Evolutionary conservation across 495 filamentous ascomycete genomes (phyloP).

Genomic region (Penicillium turbatum): DNA sequence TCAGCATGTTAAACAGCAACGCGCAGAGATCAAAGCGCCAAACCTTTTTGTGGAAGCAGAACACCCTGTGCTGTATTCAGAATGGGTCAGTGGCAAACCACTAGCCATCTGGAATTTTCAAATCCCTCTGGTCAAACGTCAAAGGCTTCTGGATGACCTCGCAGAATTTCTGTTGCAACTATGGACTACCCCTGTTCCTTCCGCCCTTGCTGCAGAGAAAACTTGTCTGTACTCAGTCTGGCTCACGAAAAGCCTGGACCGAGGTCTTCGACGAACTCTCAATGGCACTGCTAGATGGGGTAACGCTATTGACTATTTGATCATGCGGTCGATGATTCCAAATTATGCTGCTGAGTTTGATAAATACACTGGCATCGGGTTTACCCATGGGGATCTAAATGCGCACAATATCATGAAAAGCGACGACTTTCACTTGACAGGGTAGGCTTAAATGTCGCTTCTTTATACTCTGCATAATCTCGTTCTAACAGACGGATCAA

Average conservation of each 20-base stretch:
- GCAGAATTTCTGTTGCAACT: conserved; percentile 14
- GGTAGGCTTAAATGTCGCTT: conserved; percentile 3
- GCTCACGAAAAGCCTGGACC: conserved; percentile 17
- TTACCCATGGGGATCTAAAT: conserved; percentile 18
- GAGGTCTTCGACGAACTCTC: conserved; percentile 18
- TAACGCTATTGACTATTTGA: conserved; percentile 16
- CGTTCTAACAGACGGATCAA: background rate
- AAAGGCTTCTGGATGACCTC: conserved; percentile 11
- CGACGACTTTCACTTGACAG: conserved; percentile 18
- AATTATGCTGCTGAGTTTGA: conserved; percentile 15
- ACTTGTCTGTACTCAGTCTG: conserved; percentile 9
- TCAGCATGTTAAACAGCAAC: conserved; percentile 10
- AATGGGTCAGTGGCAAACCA: conserved; percentile 16
- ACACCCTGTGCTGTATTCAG: conserved; percentile 15
- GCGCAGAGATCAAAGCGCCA: conserved; percentile 7
- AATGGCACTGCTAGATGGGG: conserved; percentile 17
- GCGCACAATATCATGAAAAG: conserved; percentile 20
- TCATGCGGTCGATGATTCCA: conserved; percentile 21
- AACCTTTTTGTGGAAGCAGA: conserved; percentile 5
- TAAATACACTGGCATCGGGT: conserved; percentile 5
- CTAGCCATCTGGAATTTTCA: conserved; percentile 13
- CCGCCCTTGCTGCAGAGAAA: background rate
- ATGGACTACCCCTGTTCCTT: conserved; percentile 10
- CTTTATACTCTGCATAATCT: background rate
- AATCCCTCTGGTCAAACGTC: conserved; percentile 8